Evolutionary conservation across 805 yeast species (phyloP), one percentile per base, ranked within the genome.

Genomic region (Teunomyces tritomae): DNA sequence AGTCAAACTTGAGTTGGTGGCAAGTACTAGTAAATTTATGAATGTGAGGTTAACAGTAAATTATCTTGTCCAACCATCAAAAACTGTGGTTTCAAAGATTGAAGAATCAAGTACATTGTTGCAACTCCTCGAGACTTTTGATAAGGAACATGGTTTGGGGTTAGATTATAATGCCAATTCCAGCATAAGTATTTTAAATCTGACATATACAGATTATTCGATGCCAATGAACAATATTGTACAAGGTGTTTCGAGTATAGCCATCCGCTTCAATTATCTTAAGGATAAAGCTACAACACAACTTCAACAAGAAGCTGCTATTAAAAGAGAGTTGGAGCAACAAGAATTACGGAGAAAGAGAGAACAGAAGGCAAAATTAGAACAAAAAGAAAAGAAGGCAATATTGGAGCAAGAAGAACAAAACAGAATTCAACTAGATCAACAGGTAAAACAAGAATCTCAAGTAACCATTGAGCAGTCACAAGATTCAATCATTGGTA

Each of bases 191-290:
- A 13, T 26, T 6, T 37, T 37, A 10, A 37, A 37, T 8, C 40
- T n/a, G 40, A 26, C 28, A 8, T 37, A 37, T 20, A 11, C 20
- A 5, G 29, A 37, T 26, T 26, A 24, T 37, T 37, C 40, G 6
- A 24, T 37, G 1, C 51, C 36, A 28, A 54, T 63, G 44, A 49
- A 52, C 5, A 42, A 55, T 3, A 36, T 66, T 8, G 52, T 24
- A 63, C 71, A 32, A 5, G 55, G 50, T 41, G 50, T 49, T 2
- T 46, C 53, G 7, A 65, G 58, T 48, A 52, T 61, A 8, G 71
- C 63, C 6, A 47, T 65, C 11, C 49, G 73, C 37, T 51, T 68
- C 36, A 53, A 41, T 13, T 58, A 54, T 44, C 34, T 50, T 3
- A 52, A 52, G 28, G 47, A 39, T 30, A 55, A 54, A 5, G 55